Evolutionary conservation across 495 filamentous ascomycete genomes (phyloP), one percentile per base, ranked within the genome.

Genomic region (Patellaria atrata): DNA sequence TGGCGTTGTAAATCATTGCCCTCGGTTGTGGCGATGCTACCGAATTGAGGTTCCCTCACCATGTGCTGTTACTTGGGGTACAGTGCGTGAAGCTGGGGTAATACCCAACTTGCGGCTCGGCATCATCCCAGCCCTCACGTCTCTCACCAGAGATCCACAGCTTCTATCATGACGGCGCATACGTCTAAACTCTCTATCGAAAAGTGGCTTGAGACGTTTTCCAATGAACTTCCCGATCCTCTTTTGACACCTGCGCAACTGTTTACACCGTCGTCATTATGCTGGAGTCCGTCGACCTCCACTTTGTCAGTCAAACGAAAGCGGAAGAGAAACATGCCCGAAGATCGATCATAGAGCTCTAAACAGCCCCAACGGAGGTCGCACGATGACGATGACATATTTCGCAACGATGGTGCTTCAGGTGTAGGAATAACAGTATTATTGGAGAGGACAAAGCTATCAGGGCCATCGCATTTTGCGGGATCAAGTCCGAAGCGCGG

Each of bases 251-350:
- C 12, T 15, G 27, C 12, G 27, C 12, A 13, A 30, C 27, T 15
- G 27, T 15, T 30, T 30, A 30, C 27, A 30, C 27, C 27, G 12
- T 30, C 27, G 27, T 30, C 27, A 13, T 30, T 5, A 30, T 15
- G 12, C 27, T 30, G n/a, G 27, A 30, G 27, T 30, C 23, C n/a
- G 23, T 26, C 23, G 23, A 26, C 23, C 23, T n/a, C 27, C n/a
- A 13, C 27, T 30, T 13, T 30, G 27, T 30, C 27, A 30, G 12
- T 30, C 27, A 30, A 30, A 30, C 27, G 27, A 13, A 30, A 30
- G 17, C 27, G 12, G 27, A 30, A 15, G 27, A 30, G 5, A 30
- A 15, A 13, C 27, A 30, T 30, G 27, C 27, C 27, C 12, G 27
- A 30, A 30, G n/a, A 5, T 13, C 6, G 12, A 30, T 30, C 27